Percentiles rank a stretch among this genome's conserved stretches.
These are phyloP conservation scores for Dendrocalamus latiflorus DNA, from an alignment of 202 grass and related monocot genomes.

Conservation along the genomic window DNA sequence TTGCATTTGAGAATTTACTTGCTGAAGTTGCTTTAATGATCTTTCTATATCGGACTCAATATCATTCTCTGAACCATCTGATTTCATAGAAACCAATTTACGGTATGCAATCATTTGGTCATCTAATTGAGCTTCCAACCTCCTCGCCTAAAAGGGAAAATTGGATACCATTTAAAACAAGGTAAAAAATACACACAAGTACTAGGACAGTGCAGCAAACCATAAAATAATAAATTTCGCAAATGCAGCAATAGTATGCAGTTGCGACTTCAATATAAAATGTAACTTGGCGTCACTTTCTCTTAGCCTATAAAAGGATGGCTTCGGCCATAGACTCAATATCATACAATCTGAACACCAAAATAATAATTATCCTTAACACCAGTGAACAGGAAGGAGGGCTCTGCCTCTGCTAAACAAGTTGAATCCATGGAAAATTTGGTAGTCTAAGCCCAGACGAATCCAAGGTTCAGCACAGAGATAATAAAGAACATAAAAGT, in stretches of 20 bases:
- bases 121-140: conserved; percentile 90
- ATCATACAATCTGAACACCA: background rate
- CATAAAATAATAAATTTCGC: too few relatives aligned
- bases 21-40: conserved; percentile 89
- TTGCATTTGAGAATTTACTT: conserved; percentile 98
- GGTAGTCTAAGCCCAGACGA: background rate
- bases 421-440: background rate
- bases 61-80: conserved; percentile 81
- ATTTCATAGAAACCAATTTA: conserved; percentile 83
- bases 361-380: background rate
- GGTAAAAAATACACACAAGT: too few relatives aligned
- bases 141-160: conserved; percentile 58
- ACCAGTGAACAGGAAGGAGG: background rate
- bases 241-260: too few relatives aligned
- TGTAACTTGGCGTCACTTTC: background rate
- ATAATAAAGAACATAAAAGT: background rate
- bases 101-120: conserved; percentile 88
- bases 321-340: background rate
- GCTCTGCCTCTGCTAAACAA: background rate
- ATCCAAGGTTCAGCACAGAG: background rate
- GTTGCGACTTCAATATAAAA: background rate
- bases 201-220: too few relatives aligned
- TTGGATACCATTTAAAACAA: background rate
- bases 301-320: background rate
- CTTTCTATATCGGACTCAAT: conserved; percentile 77